phyloP scores from a whole-genome alignment of 257 asterid genomes.

The Thymus mandschuricus region DNA sequence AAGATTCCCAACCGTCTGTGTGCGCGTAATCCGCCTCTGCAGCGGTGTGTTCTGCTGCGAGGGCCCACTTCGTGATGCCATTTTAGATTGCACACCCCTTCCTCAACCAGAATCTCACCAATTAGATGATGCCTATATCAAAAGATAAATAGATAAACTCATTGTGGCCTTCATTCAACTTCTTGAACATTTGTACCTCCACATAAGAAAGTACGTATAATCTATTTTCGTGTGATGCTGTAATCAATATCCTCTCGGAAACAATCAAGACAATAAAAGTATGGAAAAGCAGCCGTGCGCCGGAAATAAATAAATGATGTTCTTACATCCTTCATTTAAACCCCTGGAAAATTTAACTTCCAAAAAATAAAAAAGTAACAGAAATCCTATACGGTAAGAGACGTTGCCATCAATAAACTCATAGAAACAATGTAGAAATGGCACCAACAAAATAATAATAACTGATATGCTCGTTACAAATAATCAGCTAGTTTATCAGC shows the following conservation, averaged over 20 bases:
- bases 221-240: background rate
- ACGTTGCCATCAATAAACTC: conserved; percentile 11
- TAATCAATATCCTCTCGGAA: background rate
- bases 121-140: conserved; percentile 17
- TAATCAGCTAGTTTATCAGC: conserved; percentile 13
- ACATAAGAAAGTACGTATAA: conserved; percentile 7
- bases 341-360: conserved; percentile 6
- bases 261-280: background rate
- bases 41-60: conserved; percentile 65
- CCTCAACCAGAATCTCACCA: conserved; percentile 32
- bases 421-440: background rate
- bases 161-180: conserved; percentile 9
- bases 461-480: background rate
- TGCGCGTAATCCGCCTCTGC: conserved; percentile 89
- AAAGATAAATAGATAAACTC: background rate
- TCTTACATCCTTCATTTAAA: conserved; percentile 18
- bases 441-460: background rate
- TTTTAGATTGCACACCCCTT: conserved; percentile 38
- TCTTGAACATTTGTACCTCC: conserved; percentile 3
- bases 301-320: background rate
- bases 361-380: background rate
- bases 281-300: background rate
- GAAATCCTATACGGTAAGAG: background rate
- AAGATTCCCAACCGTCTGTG: conserved; percentile 91
- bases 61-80: conserved; percentile 77